Evolutionary conservation across 176 grass and related monocot genomes (phyloP).

Genomic region (Oryza officinalis): DNA sequence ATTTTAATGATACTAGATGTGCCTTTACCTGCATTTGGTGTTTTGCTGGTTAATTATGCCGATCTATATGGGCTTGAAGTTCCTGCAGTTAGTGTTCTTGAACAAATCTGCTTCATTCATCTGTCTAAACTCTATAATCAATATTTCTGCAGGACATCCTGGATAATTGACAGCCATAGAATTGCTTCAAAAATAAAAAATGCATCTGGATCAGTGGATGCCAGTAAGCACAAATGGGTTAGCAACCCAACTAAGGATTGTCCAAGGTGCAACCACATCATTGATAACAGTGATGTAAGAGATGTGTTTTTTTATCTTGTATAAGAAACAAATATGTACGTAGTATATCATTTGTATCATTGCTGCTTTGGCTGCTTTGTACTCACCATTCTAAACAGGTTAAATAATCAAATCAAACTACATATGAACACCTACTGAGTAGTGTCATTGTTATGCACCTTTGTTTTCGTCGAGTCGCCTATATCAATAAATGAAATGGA

Average conservation of each 20-base stretch:
- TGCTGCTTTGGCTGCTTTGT: neutral
- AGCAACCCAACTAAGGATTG: slow-evolving; percentile 87
- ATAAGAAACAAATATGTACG: neutral
- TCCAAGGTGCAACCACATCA: slow-evolving; percentile 73
- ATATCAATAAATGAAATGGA: slow-evolving; percentile 19
- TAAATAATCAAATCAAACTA: slow-evolving; percentile 4
- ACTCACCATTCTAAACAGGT: neutral
- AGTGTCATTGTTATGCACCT: neutral
- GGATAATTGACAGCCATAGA: slow-evolving; percentile 87
- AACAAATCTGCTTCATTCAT: slow-evolving; percentile 16
- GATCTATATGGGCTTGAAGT: slow-evolving; percentile 10
- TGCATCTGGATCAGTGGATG: slow-evolving; percentile 65
- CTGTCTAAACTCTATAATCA: slow-evolving; percentile 6
- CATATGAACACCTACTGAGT: neutral
- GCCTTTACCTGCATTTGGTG: neutral
- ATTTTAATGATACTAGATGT: slow-evolving; percentile 12
- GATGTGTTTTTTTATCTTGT: slow-evolving; percentile 11
- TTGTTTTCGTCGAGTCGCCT: slow-evolving; percentile 6
- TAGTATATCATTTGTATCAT: neutral
- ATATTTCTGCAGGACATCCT: slow-evolving; percentile 73
- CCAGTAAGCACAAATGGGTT: slow-evolving; percentile 64
- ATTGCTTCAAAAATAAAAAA: slow-evolving; percentile 97
- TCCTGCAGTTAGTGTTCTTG: neutral
- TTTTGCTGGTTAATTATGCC: slow-evolving; percentile 8
- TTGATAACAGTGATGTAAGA: slow-evolving; percentile 98